Evolutionary conservation across 495 filamentous ascomycete species (phyloP), one percentile per base, ranked within the genome.

Genomic region (Mytilinidion resinicola): DNA sequence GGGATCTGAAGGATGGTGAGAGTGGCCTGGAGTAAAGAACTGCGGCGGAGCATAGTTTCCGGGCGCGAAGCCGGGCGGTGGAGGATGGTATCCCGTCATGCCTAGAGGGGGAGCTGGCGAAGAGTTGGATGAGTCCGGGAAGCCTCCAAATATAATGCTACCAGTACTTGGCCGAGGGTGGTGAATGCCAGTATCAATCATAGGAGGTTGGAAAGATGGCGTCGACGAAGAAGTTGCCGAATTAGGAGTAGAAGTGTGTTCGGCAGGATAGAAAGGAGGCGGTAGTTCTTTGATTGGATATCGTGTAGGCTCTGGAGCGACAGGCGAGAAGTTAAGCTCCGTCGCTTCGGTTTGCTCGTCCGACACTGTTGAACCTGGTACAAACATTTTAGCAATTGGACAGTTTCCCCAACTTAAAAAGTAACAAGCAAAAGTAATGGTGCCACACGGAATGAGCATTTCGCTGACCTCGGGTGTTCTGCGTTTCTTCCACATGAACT

Each of bases 61-160:
- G 9, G 59, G 21, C 3, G 41, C 36, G 46, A 69, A 66, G 10
- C 51, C 59, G 0, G 64, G 58, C 20, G 63, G 57, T 19, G 51
- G 56, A 20, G 59, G 39, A 42, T n/a, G 59, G 44, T 36, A 53
- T 53, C 12, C 25, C 11, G 19, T 61, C 62, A n/a, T 65, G 21
- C 46, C 46, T 1, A 25, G 19, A 21, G 46, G 58, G 9, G 67
- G 70, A 8, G 63, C 63, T 5, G 72, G 68, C 8, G 72, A 70
- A 9, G 69, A 66, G 15, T 56, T 59, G 10, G 60, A 49, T 19
- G 70, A 71, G 37, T 69, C 67, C 15, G 66, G 55, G n/a, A 62
- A 54, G 19, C 57, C 63, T 20, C 70, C 71, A 59, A 72, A 72
- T 14, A 71, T 61, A 37, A 74, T 63, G 19, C 63, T 59, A 43